A percentile compares a stretch with the other conserved stretches of the same genome.
Conservation (phyloP, 1,139 yeast genomes). For the Lodderomyces margitis region DNA sequence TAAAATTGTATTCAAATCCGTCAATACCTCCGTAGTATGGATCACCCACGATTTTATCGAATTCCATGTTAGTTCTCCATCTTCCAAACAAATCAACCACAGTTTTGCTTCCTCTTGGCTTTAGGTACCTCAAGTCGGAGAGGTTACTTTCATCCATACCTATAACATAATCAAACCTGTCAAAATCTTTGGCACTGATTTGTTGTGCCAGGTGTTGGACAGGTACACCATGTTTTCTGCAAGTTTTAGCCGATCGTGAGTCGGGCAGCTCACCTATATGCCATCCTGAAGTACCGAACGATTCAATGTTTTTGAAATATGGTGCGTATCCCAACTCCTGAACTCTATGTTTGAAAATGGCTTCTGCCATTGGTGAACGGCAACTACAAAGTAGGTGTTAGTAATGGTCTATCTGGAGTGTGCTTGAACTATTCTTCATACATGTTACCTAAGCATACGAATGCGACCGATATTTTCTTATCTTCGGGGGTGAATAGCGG, state of each 20-base stretch:
- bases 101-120: conserved; percentile 55
- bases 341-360: conserved; percentile 72
- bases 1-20: conserved; percentile 78
- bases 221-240: conserved; percentile 70
- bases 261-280: conserved; percentile 86
- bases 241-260: conserved; percentile 64
- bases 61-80: conserved; percentile 55
- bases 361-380: conserved; percentile 98
- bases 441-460: conserved; percentile 92
- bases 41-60: conserved; percentile 67
- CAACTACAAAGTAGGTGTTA: conserved; percentile 47
- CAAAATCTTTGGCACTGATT: conserved; percentile 56
- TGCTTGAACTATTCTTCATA: conserved; percentile 31
- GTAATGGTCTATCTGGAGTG: conserved; percentile 9
- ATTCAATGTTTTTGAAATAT: conserved; percentile 60
- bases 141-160: conserved; percentile 82
- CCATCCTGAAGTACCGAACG: conserved; percentile 86
- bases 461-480: conserved; percentile 63
- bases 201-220: conserved; percentile 77
- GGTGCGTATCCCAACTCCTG: conserved; percentile 40
- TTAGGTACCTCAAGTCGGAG: conserved; percentile 54
- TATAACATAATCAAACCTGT: conserved; percentile 73
- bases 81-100: conserved; percentile 70
- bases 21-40: conserved; percentile 88
- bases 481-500: conserved; percentile 21